phyloP scores from a whole-genome alignment of 140 eudicot species.

The Bidens hawaiensis region DNA sequence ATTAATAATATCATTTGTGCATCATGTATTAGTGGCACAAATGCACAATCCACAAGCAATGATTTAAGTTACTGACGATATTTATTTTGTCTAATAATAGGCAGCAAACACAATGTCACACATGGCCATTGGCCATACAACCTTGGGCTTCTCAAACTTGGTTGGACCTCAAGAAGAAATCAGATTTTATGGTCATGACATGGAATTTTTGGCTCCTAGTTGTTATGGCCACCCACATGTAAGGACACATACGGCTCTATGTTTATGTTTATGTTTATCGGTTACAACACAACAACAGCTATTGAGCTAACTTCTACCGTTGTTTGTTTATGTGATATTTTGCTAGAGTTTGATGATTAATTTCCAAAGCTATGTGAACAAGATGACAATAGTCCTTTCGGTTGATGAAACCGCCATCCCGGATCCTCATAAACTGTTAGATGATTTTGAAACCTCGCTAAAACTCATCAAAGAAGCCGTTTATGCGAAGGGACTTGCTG shows the following conservation, averaged over 20 bases:
- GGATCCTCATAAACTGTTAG: too few relatives aligned
- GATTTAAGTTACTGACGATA: background rate
- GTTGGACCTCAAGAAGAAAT: slow-evolving; percentile 49
- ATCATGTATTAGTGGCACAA: too few relatives aligned
- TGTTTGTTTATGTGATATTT: background rate
- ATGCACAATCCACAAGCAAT: too few relatives aligned
- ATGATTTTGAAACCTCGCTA: too few relatives aligned
- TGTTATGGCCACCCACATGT: slow-evolving; percentile 52
- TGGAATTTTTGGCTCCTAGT: slow-evolving; percentile 41
- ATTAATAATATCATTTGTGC: too few relatives aligned
- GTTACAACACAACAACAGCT: background rate
- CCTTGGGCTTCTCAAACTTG: slow-evolving; percentile 17
- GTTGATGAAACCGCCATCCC: too few relatives aligned
- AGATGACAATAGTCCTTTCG: too few relatives aligned
- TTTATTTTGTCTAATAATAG: background rate
- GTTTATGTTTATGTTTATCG: background rate
- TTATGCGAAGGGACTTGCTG: too few relatives aligned
- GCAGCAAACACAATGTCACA: background rate
- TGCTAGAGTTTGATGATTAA: too few relatives aligned
- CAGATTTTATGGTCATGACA: slow-evolving; percentile 39
- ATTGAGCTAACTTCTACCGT: background rate
- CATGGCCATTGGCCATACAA: background rate
- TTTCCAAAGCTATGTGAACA: too few relatives aligned
- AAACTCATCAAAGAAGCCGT: too few relatives aligned
- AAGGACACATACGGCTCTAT: slow-evolving; percentile 15